These are phyloP conservation scores for Aureobasidium sp. DNA, from an alignment of 2,329 filamentous ascomycete genomes.

Conservation along the genomic window DNA sequence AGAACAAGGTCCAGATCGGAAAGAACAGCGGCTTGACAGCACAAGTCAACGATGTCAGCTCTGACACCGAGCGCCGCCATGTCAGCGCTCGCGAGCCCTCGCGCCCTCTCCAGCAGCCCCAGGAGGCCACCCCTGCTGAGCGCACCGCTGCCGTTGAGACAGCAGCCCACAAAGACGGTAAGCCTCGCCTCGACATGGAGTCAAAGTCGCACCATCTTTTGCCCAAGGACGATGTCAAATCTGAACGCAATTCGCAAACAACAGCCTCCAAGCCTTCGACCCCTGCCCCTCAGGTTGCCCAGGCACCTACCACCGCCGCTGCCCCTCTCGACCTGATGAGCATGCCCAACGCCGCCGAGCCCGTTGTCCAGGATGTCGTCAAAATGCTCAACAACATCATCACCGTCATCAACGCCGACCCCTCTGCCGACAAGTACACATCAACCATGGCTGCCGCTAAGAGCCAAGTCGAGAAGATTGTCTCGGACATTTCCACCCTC, in stretches of 20 bases:
- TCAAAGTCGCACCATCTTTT: constrained; percentile 19
- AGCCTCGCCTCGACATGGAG: constrained; percentile 22
- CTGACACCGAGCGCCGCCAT: constrained; percentile 55
- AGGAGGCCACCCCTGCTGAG: constrained; percentile 18
- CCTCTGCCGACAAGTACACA: constrained; percentile 68
- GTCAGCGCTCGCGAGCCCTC: constrained; percentile 51
- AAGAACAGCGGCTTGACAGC: constrained; percentile 80
- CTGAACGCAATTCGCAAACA: constrained; percentile 22
- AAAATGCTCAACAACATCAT: constrained; percentile 97
- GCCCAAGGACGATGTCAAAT: constrained; percentile 21
- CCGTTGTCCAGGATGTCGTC: constrained; percentile 84
- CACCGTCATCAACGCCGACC: constrained; percentile 82
- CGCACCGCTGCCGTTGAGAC: constrained; percentile 24
- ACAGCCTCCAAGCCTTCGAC: constrained; percentile 17
- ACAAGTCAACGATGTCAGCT: constrained; percentile 51
- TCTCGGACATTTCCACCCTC: constrained; percentile 67
- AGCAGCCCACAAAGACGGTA: constrained; percentile 8
- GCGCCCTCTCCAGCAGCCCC: constrained; percentile 30
- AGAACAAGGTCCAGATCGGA: constrained; percentile 72
- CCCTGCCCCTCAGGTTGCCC: constrained; percentile 49
- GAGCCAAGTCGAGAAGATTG: constrained; percentile 69
- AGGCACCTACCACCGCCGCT: constrained; percentile 44
- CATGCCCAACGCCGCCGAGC: constrained; percentile 70
- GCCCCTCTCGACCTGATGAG: constrained; percentile 70
- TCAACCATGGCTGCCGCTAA: constrained; percentile 80